phyloP scores from a whole-genome alignment of 2,329 filamentous ascomycete genomes.

The Emydomyces testavorans region DNA sequence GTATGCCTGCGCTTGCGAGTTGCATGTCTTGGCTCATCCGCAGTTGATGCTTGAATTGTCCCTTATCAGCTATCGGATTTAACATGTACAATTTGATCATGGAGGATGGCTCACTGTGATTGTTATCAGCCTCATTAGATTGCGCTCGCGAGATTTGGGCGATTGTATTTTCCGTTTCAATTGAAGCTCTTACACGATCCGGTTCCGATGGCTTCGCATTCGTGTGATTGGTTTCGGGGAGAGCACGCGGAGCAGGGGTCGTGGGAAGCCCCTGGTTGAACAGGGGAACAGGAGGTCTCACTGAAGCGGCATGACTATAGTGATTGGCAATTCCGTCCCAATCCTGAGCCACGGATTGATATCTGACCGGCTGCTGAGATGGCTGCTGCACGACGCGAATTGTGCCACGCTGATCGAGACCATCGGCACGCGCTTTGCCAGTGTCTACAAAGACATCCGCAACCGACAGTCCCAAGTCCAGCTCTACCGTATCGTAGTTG shows the following conservation, averaged over 20 bases:
- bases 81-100: too few species aligned
- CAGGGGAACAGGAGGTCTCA: constrained; percentile 9
- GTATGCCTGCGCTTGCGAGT: too few species aligned
- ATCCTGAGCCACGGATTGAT: constrained; percentile 28
- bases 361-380: constrained; percentile 20
- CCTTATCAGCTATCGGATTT: too few species aligned
- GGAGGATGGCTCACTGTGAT: too few species aligned
- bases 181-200: background rate
- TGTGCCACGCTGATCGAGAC: constrained; percentile 27
- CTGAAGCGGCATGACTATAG: background rate
- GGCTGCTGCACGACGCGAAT: constrained; percentile 29
- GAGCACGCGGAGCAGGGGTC: too few species aligned
- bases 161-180: background rate
- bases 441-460: constrained; percentile 31
- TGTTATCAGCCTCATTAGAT: too few species aligned
- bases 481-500: constrained; percentile 24
- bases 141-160: too few species aligned
- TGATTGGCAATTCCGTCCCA: constrained; percentile 20
- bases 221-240: too few species aligned
- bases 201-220: too few species aligned
- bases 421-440: constrained; percentile 27
- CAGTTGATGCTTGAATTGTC: too few species aligned
- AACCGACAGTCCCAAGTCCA: constrained; percentile 27
- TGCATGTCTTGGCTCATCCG: too few species aligned
- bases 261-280: background rate